Evolutionary conservation across 176 grass and related monocot species (phyloP), one percentile per base, ranked within the genome.

Genomic region (Ampelocalamus luodianensis): DNA sequence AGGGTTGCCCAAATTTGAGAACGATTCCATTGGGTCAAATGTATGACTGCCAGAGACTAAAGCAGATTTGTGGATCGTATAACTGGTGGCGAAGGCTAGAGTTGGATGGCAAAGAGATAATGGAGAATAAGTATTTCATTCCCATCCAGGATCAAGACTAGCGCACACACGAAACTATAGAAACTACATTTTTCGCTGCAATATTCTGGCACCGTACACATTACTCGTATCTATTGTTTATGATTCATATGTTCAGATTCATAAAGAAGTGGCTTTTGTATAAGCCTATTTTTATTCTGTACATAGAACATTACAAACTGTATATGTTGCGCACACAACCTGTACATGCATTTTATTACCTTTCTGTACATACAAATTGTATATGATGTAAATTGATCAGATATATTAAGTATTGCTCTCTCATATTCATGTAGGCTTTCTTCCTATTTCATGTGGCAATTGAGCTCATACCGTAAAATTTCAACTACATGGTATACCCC

Each of bases 51-150:
- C 45, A 36, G 38, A 90, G 79, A 76, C 74, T 94, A 18, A 92
- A 89, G 23, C 88, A 83, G 85, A 90, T 95, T 68, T 92, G 85
- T 62, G 93, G 93, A 8, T 90, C 88, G 24, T 67, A 68, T 24
- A 80, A 82, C 0, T 94, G 92, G 89, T 94, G 87, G 92, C 48
- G 77, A 73, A 75, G 10, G 10, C 55, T 94, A 29, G 45, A 67
- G 39, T 90, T 80, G 85, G 36, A 66, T 43, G 71, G 24, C 26
- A 71, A 73, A 39, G 82, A 83, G 64, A 77, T 37, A 42, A 83
- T 88, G 39, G 72, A 77, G 27, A 82, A 61, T 32, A 77, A 74
- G 66, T 82, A 81, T 59, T 92, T 88, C 66, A 88, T 88, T 36
- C 59, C 86, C 65, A 82, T 82, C 86, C 66, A 88, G 59, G 72